Conservation (phyloP, 78 protist genomes). For the Dictyostelium capitatum region DNA sequence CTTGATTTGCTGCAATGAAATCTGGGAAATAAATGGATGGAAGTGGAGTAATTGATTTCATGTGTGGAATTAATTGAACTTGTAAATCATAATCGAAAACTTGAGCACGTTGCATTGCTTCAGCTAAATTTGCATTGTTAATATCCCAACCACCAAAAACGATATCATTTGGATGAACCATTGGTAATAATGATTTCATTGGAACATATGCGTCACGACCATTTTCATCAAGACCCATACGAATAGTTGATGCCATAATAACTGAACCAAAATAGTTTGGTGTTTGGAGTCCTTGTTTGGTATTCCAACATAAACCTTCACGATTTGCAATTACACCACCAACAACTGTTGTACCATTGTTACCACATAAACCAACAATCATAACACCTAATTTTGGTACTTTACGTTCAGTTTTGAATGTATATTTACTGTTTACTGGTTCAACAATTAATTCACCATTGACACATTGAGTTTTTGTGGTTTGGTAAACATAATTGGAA, state of each 20-base stretch:
- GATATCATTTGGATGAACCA: conserved; percentile 98
- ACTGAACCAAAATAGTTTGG: conserved; percentile 98
- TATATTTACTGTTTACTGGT: conserved; percentile 75
- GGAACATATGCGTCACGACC: conserved; percentile 94
- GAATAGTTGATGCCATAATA: conserved; percentile 94
- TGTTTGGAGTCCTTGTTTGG: conserved; percentile 90
- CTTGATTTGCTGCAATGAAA: conserved; percentile 99
- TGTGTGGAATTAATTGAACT: conserved; percentile 92
- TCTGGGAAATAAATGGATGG: conserved; percentile 98
- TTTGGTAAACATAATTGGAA: conserved; percentile 88
- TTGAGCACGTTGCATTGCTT: conserved; percentile 97
- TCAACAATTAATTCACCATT: conserved; percentile 82
- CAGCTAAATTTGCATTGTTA: conserved; percentile 91
- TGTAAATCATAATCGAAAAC: conserved; percentile 97
- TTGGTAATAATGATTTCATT: conserved; percentile 95
- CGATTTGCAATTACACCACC: conserved; percentile 98
- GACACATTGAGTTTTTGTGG: conserved; percentile 39
- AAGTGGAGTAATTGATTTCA: conserved; percentile 94
- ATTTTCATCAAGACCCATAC: conserved; percentile 87
- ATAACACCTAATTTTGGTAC: conserved; percentile 88
- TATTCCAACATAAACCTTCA: conserved; percentile 93
- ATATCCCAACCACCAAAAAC: conserved; percentile 99
- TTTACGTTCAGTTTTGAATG: conserved; percentile 65
- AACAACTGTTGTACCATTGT: conserved; percentile 99
- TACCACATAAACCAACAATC: conserved; percentile 99